Percentiles rank a stretch among this genome's conserved stretches.
phyloP scores from a whole-genome alignment of 768 basidiomycete genomes.

The Boletus sensibilis region DNA sequence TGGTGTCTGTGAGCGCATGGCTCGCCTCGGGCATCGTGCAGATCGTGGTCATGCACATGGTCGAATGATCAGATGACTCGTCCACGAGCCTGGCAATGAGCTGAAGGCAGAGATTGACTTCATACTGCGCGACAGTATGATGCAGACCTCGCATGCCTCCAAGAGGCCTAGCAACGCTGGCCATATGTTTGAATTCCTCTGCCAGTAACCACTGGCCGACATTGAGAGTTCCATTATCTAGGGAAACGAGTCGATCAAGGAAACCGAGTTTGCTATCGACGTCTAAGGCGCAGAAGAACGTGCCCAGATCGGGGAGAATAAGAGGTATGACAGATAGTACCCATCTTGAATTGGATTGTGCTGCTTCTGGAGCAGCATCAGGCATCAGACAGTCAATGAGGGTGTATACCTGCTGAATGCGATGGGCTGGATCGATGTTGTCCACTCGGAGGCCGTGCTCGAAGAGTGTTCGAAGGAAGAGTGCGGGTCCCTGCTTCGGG shows the following conservation, averaged over 20 bases:
- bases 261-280: conserved; percentile 53
- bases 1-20: conserved; percentile 37
- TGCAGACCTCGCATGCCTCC: conserved; percentile 34
- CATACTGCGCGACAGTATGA: conserved; percentile 43
- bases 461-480: conserved; percentile 58
- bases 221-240: conserved; percentile 44
- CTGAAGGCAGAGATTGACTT: conserved; percentile 48
- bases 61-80: conserved; percentile 37
- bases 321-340: conserved; percentile 54
- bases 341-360: conserved; percentile 45
- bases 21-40: conserved; percentile 44
- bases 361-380: conserved; percentile 15
- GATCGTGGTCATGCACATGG: conserved; percentile 47
- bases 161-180: conserved; percentile 38
- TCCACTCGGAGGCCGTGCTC: conserved; percentile 41
- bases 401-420: conserved; percentile 52
- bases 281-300: conserved; percentile 58
- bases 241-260: conserved; percentile 49
- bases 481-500: conserved; percentile 42
- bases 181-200: conserved; percentile 60
- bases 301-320: conserved; percentile 50
- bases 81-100: conserved; percentile 47
- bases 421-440: conserved; percentile 57
- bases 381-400: conserved; percentile 61
- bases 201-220: conserved; percentile 59